These are phyloP conservation scores for Boletus rex-veris DNA, from an alignment of 768 basidiomycete genomes.

Conservation along the genomic window DNA sequence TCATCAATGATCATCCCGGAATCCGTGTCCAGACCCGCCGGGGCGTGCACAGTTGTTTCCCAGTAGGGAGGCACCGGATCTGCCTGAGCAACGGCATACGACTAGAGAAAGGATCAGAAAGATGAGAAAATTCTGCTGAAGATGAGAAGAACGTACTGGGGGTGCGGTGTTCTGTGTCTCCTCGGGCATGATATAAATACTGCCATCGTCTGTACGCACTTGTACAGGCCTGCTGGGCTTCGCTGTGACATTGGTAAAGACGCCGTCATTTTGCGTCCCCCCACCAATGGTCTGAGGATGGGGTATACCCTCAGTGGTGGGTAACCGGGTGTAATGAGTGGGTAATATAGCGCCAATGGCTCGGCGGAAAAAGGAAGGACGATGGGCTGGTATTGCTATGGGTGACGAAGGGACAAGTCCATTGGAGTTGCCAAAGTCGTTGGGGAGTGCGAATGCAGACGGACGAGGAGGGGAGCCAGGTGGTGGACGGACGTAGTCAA, in stretches of 20 bases:
- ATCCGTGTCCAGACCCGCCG: slow-evolving; percentile 45
- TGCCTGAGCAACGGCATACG: slow-evolving; percentile 82
- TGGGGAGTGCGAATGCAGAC: slow-evolving; percentile 55
- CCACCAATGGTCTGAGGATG: slow-evolving; percentile 47
- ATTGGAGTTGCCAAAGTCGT: slow-evolving; percentile 71
- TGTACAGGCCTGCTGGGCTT: slow-evolving; percentile 61
- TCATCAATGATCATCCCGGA: slow-evolving; percentile 86
- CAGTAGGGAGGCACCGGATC: slow-evolving; percentile 95
- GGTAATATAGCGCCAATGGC: slow-evolving; percentile 59
- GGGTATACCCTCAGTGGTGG: slow-evolving; percentile 38
- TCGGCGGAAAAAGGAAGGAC: slow-evolving; percentile 54
- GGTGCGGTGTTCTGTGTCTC: slow-evolving; percentile 78
- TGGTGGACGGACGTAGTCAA: slow-evolving; percentile 64
- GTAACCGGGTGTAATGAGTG: slow-evolving; percentile 56
- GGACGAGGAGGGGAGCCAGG: slow-evolving; percentile 74
- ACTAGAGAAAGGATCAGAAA: slow-evolving; percentile 38
- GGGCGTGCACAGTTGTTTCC: slow-evolving; percentile 93
- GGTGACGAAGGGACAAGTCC: slow-evolving; percentile 56
- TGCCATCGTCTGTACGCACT: slow-evolving; percentile 51
- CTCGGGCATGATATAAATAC: slow-evolving; percentile 68
- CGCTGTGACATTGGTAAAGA: slow-evolving; percentile 91
- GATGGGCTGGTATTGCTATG: slow-evolving; percentile 29
- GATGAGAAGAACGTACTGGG: slow-evolving; percentile 58
- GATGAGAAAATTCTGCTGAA: background rate
- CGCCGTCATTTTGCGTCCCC: slow-evolving; percentile 84